These are phyloP conservation scores for Alternaria panax DNA, from an alignment of 2,329 filamentous ascomycete genomes.

Conservation along the genomic window DNA sequence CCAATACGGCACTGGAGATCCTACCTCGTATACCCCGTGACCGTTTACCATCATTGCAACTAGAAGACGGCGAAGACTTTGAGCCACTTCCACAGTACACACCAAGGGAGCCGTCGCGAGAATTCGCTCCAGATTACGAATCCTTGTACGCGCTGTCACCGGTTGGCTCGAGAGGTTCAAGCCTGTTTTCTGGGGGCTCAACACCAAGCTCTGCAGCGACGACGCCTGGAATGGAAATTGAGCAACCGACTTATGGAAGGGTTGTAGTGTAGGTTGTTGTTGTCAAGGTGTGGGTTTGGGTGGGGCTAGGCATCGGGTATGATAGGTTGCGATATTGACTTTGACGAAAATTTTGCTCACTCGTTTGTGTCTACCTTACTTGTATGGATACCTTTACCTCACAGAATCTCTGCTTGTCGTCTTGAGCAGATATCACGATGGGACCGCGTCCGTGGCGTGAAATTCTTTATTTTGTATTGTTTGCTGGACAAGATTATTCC, in stretches of 20 bases:
- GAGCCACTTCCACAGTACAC: slow-evolving; percentile 44
- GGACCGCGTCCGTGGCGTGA: not conserved
- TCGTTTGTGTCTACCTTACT: not conserved
- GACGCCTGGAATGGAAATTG: slow-evolving; percentile 21
- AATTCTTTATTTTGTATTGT: not conserved
- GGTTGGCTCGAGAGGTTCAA: slow-evolving; percentile 25
- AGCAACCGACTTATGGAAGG: slow-evolving; percentile 11
- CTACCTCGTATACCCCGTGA: slow-evolving; percentile 33
- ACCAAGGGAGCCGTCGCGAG: slow-evolving; percentile 36
- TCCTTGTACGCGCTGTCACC: slow-evolving; percentile 31
- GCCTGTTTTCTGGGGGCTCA: slow-evolving; percentile 20
- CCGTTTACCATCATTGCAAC: slow-evolving; percentile 14
- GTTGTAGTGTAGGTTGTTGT: not conserved
- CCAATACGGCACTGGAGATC: slow-evolving; percentile 40
- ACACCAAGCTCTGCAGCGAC: slow-evolving; percentile 14
- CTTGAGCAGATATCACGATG: no score
- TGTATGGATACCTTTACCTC: not conserved
- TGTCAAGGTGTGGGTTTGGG: not conserved
- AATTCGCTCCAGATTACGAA: slow-evolving; percentile 45
- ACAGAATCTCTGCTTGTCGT: not conserved
- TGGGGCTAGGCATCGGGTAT: not conserved
- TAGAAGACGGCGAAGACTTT: slow-evolving; percentile 31
- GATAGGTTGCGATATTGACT: no score
- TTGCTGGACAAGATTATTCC: not conserved
- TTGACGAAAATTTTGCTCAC: not conserved